These are phyloP conservation scores for Fistulifera pelliculosa DNA, from an alignment of 108 stramenopile genomes.

Conservation along the genomic window DNA sequence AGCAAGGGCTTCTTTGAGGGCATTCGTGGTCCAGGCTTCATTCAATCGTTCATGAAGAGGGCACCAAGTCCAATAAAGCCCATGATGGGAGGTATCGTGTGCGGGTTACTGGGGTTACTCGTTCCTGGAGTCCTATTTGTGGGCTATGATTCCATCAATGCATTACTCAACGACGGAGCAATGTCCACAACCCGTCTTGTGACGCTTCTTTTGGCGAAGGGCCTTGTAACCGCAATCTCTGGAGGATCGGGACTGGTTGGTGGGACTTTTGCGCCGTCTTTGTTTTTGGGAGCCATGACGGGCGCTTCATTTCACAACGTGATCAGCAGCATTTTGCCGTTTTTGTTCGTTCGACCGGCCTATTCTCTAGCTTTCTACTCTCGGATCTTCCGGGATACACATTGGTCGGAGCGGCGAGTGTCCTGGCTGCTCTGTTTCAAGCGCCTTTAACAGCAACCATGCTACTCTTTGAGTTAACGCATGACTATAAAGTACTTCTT, in stretches of 20 bases:
- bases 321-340: not conserved
- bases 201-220: constrained; percentile 47
- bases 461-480: constrained; percentile 85
- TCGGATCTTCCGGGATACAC: constrained; percentile 76
- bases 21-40: constrained; percentile 28
- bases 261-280: constrained; percentile 87
- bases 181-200: constrained; percentile 44
- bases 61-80: constrained; percentile 52
- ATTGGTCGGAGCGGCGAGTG: constrained; percentile 86
- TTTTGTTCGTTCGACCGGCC: constrained; percentile 10
- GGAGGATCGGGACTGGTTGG: constrained; percentile 86
- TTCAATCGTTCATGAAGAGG: constrained; percentile 26
- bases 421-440: constrained; percentile 78
- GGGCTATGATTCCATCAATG: constrained; percentile 88
- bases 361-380: not conserved
- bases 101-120: constrained; percentile 61
- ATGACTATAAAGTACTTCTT: constrained; percentile 85
- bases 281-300: constrained; percentile 86
- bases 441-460: constrained; percentile 85
- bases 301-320: constrained; percentile 64
- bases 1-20: constrained; percentile 50
- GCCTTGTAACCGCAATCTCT: constrained; percentile 66
- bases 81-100: constrained; percentile 59
- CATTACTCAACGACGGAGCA: constrained; percentile 50
- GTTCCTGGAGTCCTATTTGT: constrained; percentile 87